Conservation (phyloP, 352 stramenopile genomes). For the Pythium guiyangense region DNA sequence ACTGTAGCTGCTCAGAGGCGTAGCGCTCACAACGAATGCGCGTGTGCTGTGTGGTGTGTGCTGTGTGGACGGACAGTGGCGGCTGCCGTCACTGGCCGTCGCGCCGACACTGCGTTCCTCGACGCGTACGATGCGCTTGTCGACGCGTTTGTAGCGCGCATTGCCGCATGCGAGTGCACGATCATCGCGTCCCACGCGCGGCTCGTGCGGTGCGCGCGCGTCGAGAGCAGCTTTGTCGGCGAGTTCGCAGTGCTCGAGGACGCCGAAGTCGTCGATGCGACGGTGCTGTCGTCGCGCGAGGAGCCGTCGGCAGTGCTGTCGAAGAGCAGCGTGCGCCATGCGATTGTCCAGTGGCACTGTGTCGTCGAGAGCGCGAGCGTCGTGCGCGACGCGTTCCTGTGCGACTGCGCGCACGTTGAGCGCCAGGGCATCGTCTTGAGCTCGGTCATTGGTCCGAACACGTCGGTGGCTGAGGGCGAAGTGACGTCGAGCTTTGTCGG, state of each 20-base stretch:
- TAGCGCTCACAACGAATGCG: background rate
- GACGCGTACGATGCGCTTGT: constrained; percentile 45
- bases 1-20: background rate
- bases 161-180: constrained; percentile 32
- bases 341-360: constrained; percentile 69
- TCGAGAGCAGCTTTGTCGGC: constrained; percentile 71
- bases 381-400: constrained; percentile 67
- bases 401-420: constrained; percentile 70
- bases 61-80: constrained; percentile 21
- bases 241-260: constrained; percentile 48
- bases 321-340: constrained; percentile 62
- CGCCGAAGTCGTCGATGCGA: constrained; percentile 50
- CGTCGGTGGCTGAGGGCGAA: constrained; percentile 85
- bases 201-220: constrained; percentile 54
- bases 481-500: constrained; percentile 90
- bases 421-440: constrained; percentile 84
- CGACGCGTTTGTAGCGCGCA: constrained; percentile 36
- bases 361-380: constrained; percentile 61
- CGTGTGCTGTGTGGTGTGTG: too few species aligned
- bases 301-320: constrained; percentile 39
- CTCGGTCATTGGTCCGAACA: constrained; percentile 85
- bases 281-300: constrained; percentile 53
- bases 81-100: constrained; percentile 30
- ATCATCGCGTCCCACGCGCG: constrained; percentile 48
- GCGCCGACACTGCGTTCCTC: constrained; percentile 36